These are phyloP conservation scores for Tolypocladium paradoxum DNA, from an alignment of 2,329 filamentous ascomycete genomes.

Conservation along the genomic window DNA sequence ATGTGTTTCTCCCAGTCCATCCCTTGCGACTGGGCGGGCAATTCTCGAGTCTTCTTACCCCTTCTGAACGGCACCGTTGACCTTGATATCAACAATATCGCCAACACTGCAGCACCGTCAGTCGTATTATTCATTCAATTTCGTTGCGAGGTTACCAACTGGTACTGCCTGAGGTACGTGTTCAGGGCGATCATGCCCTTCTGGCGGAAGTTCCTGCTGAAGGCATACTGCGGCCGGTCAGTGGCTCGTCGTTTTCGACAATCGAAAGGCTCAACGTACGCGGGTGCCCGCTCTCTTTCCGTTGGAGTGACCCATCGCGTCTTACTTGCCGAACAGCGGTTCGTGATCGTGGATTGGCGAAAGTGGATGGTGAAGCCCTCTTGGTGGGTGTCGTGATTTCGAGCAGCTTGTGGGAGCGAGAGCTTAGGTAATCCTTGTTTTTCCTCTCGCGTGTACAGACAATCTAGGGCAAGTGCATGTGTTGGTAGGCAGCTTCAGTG, in stretches of 20 bases:
- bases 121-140: constrained; percentile 10
- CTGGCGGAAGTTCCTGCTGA: constrained; percentile 88
- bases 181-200: constrained; percentile 88
- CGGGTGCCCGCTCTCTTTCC: constrained; percentile 81
- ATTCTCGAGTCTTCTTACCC: constrained; percentile 50
- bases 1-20: background rate
- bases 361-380: constrained; percentile 21
- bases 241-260: constrained; percentile 16
- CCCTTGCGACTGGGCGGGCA: background rate
- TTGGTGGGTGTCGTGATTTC: constrained; percentile 26
- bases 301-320: constrained; percentile 76
- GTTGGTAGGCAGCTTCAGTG: constrained; percentile 5
- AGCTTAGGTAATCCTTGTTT: constrained; percentile 25
- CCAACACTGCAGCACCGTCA: constrained; percentile 61
- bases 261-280: constrained; percentile 40
- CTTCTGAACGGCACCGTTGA: constrained; percentile 97
- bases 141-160: constrained; percentile 33
- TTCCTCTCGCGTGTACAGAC: constrained; percentile 11
- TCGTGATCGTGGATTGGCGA: constrained; percentile 32
- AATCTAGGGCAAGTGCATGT: constrained; percentile 22
- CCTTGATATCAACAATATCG: constrained; percentile 98
- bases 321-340: constrained; percentile 30
- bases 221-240: constrained; percentile 57
- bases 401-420: constrained; percentile 25
- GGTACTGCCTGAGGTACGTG: constrained; percentile 92